Conservation (phyloP, 768 basidiomycete genomes). For the Kwoniella heveanensis region DNA sequence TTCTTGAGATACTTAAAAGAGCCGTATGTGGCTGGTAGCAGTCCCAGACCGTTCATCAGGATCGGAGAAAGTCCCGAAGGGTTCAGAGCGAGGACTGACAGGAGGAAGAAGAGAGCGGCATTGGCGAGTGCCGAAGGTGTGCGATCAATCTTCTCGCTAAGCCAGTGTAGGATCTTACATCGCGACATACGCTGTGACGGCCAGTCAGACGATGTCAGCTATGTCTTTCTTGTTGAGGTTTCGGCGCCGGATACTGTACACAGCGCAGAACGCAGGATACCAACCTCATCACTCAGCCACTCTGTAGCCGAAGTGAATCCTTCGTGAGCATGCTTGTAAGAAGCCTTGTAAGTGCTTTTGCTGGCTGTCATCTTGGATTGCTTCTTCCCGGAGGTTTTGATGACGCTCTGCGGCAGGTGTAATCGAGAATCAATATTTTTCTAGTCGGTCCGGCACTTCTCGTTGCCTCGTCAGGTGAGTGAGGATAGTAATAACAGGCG, state of each 20-base stretch:
- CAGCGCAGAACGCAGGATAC: not conserved
- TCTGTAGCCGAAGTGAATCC: not conserved
- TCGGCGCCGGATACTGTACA: too few relatives aligned
- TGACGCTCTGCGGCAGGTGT: too few relatives aligned
- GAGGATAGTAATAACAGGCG: too few relatives aligned
- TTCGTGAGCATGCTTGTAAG: not conserved
- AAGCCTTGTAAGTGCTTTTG: not conserved
- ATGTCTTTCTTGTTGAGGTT: too few relatives aligned
- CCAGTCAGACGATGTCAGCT: not conserved
- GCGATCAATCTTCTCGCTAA: constrained; percentile 15
- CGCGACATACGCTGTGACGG: constrained; percentile 4
- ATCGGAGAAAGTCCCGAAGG: constrained; percentile 11
- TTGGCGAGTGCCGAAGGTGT: constrained; percentile 18
- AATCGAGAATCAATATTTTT: too few relatives aligned
- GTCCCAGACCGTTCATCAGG: constrained; percentile 7
- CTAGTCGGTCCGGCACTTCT: too few relatives aligned
- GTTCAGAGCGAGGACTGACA: constrained; percentile 16
- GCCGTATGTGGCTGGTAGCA: not conserved
- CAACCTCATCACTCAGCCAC: constrained; percentile 1
- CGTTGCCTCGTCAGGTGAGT: too few relatives aligned
- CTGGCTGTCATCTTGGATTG: not conserved
- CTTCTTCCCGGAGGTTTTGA: not conserved
- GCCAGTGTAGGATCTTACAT: not conserved
- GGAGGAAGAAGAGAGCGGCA: not conserved
- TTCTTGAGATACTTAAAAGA: constrained; percentile 2